Percentiles rank a stretch among this genome's conserved stretches.
Evolutionary conservation across 1,284 basidiomycete genomes (phyloP).

Genomic region (Rhodotorula sp.): DNA sequence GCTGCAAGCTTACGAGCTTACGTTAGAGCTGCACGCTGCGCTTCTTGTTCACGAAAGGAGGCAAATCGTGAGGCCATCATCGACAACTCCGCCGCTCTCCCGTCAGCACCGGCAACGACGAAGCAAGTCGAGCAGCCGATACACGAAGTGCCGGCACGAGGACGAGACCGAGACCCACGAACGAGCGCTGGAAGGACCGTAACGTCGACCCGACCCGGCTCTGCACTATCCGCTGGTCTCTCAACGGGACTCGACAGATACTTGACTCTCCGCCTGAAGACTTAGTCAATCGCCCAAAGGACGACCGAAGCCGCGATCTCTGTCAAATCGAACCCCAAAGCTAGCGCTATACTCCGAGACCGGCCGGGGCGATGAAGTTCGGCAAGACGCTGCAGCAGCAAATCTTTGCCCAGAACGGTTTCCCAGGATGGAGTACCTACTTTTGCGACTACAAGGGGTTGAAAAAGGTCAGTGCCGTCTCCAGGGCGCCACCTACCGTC

Average conservation of each 20-base stretch:
- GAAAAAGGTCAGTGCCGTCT: constrained; percentile 62
- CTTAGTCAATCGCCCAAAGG: neutral
- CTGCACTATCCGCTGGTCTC: too few relatives aligned
- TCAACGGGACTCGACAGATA: too few relatives aligned
- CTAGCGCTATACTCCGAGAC: neutral
- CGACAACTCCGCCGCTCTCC: neutral
- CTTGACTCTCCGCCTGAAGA: too few relatives aligned
- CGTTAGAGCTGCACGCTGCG: too few relatives aligned
- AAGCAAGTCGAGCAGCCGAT: too few relatives aligned
- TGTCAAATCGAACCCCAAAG: neutral
- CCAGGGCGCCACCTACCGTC: too few relatives aligned
- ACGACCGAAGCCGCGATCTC: neutral
- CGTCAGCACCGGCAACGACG: neutral
- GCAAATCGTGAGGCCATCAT: neutral
- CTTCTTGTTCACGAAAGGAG: neutral
- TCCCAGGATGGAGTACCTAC: constrained; percentile 93
- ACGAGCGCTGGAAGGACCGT: too few relatives aligned
- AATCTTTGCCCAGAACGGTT: constrained; percentile 56
- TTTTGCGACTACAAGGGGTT: constrained; percentile 99
- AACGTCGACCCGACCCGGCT: too few relatives aligned
- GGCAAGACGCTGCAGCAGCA: constrained; percentile 97
- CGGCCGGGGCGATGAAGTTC: constrained; percentile 62
- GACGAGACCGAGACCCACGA: too few relatives aligned
- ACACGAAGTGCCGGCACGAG: too few relatives aligned
- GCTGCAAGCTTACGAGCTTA: neutral